Base-by-base conservation (phyloP, 257 asterid genomes). In the Capsicum pubescens region DNA sequence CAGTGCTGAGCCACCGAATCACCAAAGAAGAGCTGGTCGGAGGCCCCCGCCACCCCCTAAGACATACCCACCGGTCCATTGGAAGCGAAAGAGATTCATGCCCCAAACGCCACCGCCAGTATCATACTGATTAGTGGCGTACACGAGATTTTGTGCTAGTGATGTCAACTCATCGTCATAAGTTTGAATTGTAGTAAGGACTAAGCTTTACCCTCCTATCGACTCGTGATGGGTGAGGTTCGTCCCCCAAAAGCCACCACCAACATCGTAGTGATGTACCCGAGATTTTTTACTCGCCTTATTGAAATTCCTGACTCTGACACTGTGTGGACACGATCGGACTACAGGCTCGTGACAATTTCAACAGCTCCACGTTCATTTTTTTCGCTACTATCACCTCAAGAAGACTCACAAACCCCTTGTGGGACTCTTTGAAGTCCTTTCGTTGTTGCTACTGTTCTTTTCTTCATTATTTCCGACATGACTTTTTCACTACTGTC, bases 381-480 rank as follows among this genome's bases (percentile, higher is more conserved):
- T 19, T 86, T 85, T 35, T 21, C 55, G 9, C 17, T 17, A 9
- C 9, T 5, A 70, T 70, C 42, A 70, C 48, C 8, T 52, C 15
- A 59, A 32, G n/a, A 80, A 83, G 60, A 79, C 84, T 79, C 83
- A 14, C 84, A 81, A 32, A 88, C 87, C 55, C 87, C 52, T 7
- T 84, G 89, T 56, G 88, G 85, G 26, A 89, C 86, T 80, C 87
- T 83, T 50, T 84, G 82, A 77, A 89, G 88, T 72, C 88, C 92
- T 7, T 88, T 26, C 32, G 32, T 26, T 26, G 1, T 26, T 26
- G 32, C 32, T 26, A 26, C 32, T 26, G 1, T 26, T 26, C 1
- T 26, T 26, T 26, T 26, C 32, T 26, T 26, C 32, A 26, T 26
- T 26, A 1, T 26, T 26, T 26, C 1, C 32, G 32, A 26, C 32